These are phyloP conservation scores for Tetracladium marchalianum DNA, from an alignment of 495 filamentous ascomycete genomes.

Conservation along the genomic window DNA sequence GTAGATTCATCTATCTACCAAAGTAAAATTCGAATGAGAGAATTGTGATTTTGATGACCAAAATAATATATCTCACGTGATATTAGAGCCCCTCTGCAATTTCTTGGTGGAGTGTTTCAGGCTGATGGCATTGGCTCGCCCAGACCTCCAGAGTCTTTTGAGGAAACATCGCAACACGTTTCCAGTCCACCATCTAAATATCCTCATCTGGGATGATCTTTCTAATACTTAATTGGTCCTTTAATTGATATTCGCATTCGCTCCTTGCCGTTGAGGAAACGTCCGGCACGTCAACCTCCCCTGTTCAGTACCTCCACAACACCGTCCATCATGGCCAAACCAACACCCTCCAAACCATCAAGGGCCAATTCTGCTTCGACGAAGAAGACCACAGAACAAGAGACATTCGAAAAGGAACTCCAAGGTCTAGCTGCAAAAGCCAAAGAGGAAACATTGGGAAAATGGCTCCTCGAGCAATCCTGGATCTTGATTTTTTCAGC, in stretches of 20 bases:
- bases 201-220: neutral
- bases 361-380: neutral
- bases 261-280: neutral
- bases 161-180: neutral
- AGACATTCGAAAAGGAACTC: constrained; percentile 41
- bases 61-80: too few relatives aligned
- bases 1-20: too few relatives aligned
- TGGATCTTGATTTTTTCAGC: constrained; percentile 24
- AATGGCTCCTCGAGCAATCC: constrained; percentile 14
- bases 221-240: neutral
- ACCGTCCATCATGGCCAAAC: constrained; percentile 3
- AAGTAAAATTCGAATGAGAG: too few relatives aligned
- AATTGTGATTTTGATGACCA: too few relatives aligned
- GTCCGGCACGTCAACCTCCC: neutral
- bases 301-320: neutral
- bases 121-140: constrained; percentile 8
- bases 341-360: constrained; percentile 6
- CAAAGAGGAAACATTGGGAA: constrained; percentile 32
- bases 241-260: neutral
- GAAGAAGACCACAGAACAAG: constrained; percentile 18
- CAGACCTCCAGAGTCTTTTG: constrained; percentile 12
- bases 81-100: too few relatives aligned
- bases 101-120: constrained; percentile 11
- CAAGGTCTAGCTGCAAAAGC: constrained; percentile 38
- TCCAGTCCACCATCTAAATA: neutral